Base-by-base conservation (phyloP, 139 green algal genomes). In the Deuterostichococcus epilithicus region DNA sequence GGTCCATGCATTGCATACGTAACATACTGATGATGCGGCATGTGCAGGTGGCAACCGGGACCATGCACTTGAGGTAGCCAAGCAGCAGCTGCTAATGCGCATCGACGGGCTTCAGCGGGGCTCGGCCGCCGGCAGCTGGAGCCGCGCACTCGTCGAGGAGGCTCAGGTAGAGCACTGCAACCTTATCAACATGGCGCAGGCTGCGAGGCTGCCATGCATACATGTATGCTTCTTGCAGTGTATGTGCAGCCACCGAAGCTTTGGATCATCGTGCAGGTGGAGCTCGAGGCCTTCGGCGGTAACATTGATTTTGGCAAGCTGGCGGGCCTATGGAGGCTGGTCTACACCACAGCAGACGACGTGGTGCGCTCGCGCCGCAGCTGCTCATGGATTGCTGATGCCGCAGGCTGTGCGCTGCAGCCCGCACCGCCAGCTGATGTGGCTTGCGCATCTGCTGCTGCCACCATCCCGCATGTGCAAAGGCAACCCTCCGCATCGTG, bases 311-410 rank as follows among this genome's bases (percentile, higher is more conserved):
- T 70, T 44, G 47, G 35, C 18, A 42, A 78, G 73, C 75, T 90
- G 45, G 2, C 68, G 37, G 85, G 85, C n/a, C 74, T 60, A 26
- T 90, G 85, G 85, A 58, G 73, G 38, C 72, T 90, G 2, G 26
- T 83, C 26, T 90, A 87, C 71, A 90, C 84, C 23, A 89, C 84
- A 26, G 85, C 85, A 6, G 44, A 59, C 2, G 85, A 90, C 72
- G 85, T 90, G 65, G 69, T 88, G 67, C 26, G 77, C 35, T 23
- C 0, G 22, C 25, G 63, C 28, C 10, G 13, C 45, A 60, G 15
- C n/a, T n/a, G n/a, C n/a, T n/a, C n/a, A n/a, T n/a, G n/a, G 10
- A 8, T 13, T 52, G 42, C 13, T 23, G 8, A 13, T 52, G 42
- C 8, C 42, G 13, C 42, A 23, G 42, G 42, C 42, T 13, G 8